Base-by-base conservation (phyloP, 1,284 basidiomycete species). In the Tausonia pullulans region DNA sequence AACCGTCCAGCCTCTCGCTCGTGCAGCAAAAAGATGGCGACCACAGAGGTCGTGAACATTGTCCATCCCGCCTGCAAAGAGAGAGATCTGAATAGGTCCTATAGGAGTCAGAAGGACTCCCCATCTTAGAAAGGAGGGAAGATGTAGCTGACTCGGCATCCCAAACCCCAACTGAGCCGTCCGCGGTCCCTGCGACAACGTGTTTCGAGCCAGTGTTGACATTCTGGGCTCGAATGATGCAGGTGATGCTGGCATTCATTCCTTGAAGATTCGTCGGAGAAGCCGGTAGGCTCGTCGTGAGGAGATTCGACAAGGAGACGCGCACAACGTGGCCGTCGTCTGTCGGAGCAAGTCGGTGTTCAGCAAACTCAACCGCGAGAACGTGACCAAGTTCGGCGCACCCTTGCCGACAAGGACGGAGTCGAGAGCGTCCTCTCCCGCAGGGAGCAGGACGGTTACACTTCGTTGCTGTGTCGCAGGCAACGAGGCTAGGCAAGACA, bases 161-260 rank as follows among this genome's bases (percentile, higher is more conserved):
- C 45, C 60, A 50, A 48, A 52, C 56, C 5, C 59, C 61, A 27
- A 63, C 49, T 10, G 39, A 46, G 14, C 64, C 64, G 14, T 61
- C 60, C 3, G 57, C 64, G 14, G 41, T 41, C 3, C 60, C 64
- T 45, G 54, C 64, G n/a, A 61, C 64, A 3, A 65, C 58, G 13
- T 63, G 57, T 4, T 43, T 49, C 43, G n/a, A 41, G 39, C 61
- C 61, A 7, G 61, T 50, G 14, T 45, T 6, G 3, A 55, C 3
- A 46, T 62, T 53, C 11, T 13, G 11, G 1, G 40, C 61, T 10
- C 52, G 54, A 3, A 48, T 48, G 27, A 62, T 45, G 11, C 54
- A 55, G 5, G 61, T 62, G 44, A 62, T n/a, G 13, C 14, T 3
- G 5, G 54, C 61, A n/a, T 51, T 55, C 14, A 62, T 16, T n/a